Conservation (phyloP, 2,329 filamentous ascomycete genomes). For the Trichothecium sympodiale region DNA sequence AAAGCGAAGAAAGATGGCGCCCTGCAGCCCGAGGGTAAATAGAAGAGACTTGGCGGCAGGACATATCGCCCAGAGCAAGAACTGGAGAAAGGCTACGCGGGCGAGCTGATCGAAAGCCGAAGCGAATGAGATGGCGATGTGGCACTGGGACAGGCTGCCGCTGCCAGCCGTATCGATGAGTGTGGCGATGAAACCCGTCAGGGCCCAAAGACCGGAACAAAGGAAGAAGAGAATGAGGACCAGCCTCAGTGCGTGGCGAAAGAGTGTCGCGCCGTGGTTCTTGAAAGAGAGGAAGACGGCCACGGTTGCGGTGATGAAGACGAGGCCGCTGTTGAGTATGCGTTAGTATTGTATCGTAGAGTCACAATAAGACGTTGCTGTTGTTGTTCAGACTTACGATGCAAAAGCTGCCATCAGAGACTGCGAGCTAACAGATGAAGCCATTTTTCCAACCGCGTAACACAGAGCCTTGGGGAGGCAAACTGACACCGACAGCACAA, state of each 20-base stretch:
- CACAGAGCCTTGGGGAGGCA: no score
- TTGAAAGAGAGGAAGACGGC: constrained; percentile 34
- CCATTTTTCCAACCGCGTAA: constrained; percentile 24
- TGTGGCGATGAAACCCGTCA: constrained; percentile 38
- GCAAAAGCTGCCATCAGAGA: constrained; percentile 41
- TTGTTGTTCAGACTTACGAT: constrained; percentile 31
- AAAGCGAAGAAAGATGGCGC: constrained; percentile 34
- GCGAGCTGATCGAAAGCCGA: constrained; percentile 46
- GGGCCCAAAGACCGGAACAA: constrained; percentile 41
- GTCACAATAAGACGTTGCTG: not conserved
- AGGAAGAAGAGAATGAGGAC: constrained; percentile 46
- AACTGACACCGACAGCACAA: not conserved
- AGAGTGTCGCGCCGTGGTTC: constrained; percentile 35
- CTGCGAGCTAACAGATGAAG: constrained; percentile 30
- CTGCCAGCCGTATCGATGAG: constrained; percentile 26
- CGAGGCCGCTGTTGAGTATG: constrained; percentile 30
- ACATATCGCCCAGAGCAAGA: constrained; percentile 39
- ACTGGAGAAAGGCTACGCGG: constrained; percentile 41
- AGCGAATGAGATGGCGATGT: constrained; percentile 39
- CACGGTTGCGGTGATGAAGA: constrained; percentile 39
- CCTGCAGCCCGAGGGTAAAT: constrained; percentile 31
- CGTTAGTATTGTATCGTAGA: not conserved
- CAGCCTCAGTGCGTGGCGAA: constrained; percentile 52
- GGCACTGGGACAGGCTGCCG: constrained; percentile 31
- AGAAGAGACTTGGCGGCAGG: constrained; percentile 22